A percentile compares a stretch with the other conserved stretches of the same genome.
These are phyloP conservation scores for Teratosphaeria epicoccoides DNA, from an alignment of 2,329 filamentous ascomycete genomes.

Conservation along the genomic window DNA sequence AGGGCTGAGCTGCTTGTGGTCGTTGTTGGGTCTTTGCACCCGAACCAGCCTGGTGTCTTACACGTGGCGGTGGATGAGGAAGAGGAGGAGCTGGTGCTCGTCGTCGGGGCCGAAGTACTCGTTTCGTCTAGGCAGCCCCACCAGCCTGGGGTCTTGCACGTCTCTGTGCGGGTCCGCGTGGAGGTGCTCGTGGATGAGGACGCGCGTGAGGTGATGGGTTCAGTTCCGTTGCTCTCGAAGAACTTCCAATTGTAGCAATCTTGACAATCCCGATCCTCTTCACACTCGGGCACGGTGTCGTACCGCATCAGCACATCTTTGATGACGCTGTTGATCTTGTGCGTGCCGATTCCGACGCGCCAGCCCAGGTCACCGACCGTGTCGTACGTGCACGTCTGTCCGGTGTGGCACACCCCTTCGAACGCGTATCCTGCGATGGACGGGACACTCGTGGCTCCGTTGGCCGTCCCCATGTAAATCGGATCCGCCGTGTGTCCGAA, in stretches of 20 bases:
- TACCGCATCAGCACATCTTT: slow-evolving; percentile 77
- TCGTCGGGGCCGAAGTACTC: slow-evolving; percentile 22
- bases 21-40: slow-evolving; percentile 47
- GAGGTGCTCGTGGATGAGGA: slow-evolving; percentile 45
- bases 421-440: slow-evolving; percentile 88
- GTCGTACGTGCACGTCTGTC: slow-evolving; percentile 80
- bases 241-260: slow-evolving; percentile 94
- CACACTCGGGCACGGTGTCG: slow-evolving; percentile 67
- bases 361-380: slow-evolving; percentile 86
- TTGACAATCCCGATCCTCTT: slow-evolving; percentile 62
- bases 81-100: slow-evolving; percentile 26
- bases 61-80: slow-evolving; percentile 41
- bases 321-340: slow-evolving; percentile 83
- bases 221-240: slow-evolving; percentile 82
- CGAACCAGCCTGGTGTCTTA: slow-evolving; percentile 55
- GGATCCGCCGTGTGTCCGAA: slow-evolving; percentile 95
- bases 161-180: slow-evolving; percentile 64
- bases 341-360: slow-evolving; percentile 81
- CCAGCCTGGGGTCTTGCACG: slow-evolving; percentile 87
- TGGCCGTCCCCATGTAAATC: slow-evolving; percentile 87
- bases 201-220: slow-evolving; percentile 49
- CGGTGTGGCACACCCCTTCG: slow-evolving; percentile 86
- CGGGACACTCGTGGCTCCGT: slow-evolving; percentile 77
- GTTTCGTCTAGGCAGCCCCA: slow-evolving; percentile 63
- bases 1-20: slow-evolving; percentile 7